A percentile compares a stretch with the other conserved stretches of the same genome.
Conservation (phyloP, 345 rosid species). For the Psidium friedrichsthalianum region DNA sequence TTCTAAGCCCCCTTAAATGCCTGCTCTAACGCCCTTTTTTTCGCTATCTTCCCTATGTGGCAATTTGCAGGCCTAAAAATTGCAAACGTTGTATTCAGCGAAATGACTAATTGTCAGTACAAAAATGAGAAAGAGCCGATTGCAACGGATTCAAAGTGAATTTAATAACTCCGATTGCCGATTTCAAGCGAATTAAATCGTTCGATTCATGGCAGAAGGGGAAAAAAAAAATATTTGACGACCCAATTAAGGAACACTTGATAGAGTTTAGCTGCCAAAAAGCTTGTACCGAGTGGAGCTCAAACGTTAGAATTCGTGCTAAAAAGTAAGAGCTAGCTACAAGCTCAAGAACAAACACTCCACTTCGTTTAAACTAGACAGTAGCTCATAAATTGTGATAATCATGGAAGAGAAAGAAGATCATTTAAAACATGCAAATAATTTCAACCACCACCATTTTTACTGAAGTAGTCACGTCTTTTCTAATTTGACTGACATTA, state of each 20-base stretch:
- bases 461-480: background rate
- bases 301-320: background rate
- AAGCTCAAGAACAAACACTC: too few relatives aligned
- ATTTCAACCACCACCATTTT: background rate
- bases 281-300: background rate
- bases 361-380: background rate
- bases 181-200: background rate
- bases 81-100: too few relatives aligned
- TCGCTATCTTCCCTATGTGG: too few relatives aligned
- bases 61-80: too few relatives aligned
- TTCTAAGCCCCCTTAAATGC: too few relatives aligned
- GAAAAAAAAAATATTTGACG: background rate
- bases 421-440: background rate
- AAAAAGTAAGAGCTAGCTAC: background rate
- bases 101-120: too few relatives aligned
- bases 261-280: background rate
- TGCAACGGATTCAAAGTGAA: too few relatives aligned
- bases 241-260: background rate
- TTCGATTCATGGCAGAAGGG: background rate
- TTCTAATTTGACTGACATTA: accelerated
- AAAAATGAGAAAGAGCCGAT: too few relatives aligned
- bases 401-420: background rate
- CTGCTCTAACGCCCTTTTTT: too few relatives aligned
- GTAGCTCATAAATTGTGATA: background rate
- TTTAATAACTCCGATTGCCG: background rate